phyloP scores from a whole-genome alignment of 176 grass and related monocot genomes.

The Phragmites australis region DNA sequence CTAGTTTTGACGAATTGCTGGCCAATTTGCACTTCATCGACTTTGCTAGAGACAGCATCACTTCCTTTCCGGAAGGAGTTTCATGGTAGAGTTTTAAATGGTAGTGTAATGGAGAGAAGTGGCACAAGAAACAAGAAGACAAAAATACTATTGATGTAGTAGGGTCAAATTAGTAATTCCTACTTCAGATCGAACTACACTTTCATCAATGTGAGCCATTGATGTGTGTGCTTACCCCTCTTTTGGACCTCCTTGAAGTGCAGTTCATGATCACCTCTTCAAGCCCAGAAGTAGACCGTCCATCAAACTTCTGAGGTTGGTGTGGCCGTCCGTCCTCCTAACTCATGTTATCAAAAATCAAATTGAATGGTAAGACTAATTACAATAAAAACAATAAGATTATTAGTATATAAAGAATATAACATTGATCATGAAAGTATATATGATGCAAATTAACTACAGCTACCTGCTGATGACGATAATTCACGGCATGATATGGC shows the following conservation, averaged over 20 bases:
- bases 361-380: not conserved
- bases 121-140: not conserved
- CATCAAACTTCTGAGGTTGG: slow-evolving; percentile 55
- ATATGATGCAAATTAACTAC: not conserved
- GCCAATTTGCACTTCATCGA: not conserved
- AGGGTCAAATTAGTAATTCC: not conserved
- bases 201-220: not conserved
- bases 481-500: slow-evolving; percentile 32
- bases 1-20: not conserved
- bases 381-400: not conserved
- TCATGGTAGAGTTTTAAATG: not conserved
- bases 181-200: not conserved
- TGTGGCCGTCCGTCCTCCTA: slow-evolving; percentile 44
- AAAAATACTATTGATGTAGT: not conserved
- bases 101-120: not conserved
- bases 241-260: slow-evolving; percentile 58
- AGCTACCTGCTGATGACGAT: slow-evolving; percentile 25
- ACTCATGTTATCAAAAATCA: slow-evolving; percentile 4
- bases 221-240: slow-evolving; percentile 46
- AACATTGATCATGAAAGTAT: not conserved
- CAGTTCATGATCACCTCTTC: slow-evolving; percentile 83
- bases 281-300: slow-evolving; percentile 53
- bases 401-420: not conserved
- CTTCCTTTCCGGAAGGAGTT: not conserved
- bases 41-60: not conserved